Conservation (phyloP, 2,329 filamentous ascomycete species). For the Saccharata proteae region DNA sequence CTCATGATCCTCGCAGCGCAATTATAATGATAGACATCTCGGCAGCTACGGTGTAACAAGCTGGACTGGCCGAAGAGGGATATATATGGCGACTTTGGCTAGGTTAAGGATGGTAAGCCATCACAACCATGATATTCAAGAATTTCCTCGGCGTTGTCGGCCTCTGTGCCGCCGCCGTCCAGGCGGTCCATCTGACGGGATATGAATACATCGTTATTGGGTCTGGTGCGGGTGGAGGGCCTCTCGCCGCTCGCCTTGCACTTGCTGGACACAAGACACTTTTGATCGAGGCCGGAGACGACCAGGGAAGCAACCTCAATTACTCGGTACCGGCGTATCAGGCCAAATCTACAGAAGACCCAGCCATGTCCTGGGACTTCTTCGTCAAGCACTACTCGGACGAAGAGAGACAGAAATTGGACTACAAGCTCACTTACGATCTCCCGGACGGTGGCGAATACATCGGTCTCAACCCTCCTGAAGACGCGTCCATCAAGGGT, state of each 20-base stretch:
- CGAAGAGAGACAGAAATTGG: slow-evolving; percentile 39
- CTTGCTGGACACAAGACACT: slow-evolving; percentile 46
- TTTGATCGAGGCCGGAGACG: slow-evolving; percentile 48
- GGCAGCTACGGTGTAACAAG: too few relatives aligned
- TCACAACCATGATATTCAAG: too few relatives aligned
- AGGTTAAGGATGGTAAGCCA: too few relatives aligned
- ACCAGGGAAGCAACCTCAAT: slow-evolving; percentile 35
- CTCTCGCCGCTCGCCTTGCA: slow-evolving; percentile 46
- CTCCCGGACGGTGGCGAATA: slow-evolving; percentile 40
- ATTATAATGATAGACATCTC: too few relatives aligned
- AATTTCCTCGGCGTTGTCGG: too few relatives aligned
- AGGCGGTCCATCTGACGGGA: too few relatives aligned
- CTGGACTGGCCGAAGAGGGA: too few relatives aligned
- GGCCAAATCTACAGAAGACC: slow-evolving; percentile 42
- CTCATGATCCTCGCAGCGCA: too few relatives aligned
- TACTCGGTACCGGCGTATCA: slow-evolving; percentile 44
- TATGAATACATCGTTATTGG: slow-evolving; percentile 55
- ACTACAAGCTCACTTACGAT: slow-evolving; percentile 48
- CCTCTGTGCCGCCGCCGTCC: too few relatives aligned
- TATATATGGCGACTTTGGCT: too few relatives aligned
- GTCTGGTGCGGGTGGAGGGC: slow-evolving; percentile 47
- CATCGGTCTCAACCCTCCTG: slow-evolving; percentile 41
- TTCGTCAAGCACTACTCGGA: slow-evolving; percentile 51
- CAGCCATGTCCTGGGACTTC: slow-evolving; percentile 50
- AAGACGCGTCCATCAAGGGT: slow-evolving; percentile 39